Base-by-base conservation (phyloP, 768 basidiomycete species). In the Tulasnella sp. region DNA sequence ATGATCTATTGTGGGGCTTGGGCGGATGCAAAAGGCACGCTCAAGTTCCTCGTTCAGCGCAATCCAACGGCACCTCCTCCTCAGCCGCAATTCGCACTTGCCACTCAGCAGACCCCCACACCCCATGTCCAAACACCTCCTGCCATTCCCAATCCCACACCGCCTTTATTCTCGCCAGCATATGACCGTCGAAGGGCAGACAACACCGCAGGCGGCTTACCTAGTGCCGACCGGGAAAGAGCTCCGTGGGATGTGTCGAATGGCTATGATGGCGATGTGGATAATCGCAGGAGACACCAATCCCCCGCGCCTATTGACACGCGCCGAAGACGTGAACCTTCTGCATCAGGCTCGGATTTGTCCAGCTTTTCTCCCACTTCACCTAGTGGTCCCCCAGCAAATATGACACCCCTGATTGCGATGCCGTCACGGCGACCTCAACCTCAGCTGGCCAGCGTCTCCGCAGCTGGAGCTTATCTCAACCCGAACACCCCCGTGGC, bases 41-140 rank as follows among this genome's bases (percentile, higher is more conserved):
- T 97, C 82, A 96, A 96, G 84, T 91, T 98, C 79, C 87, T 96
- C 77, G 90, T 96, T 37, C 90, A 91, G 57, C 90, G 90, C 82
- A 83, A 80, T 18, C 78, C 81, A 18, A 80, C 82, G n/a, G 82
- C 81, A 5, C 81, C 86, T 42, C 32, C 74, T 39, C 39, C 75
- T 74, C 20, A 78, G 40, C 15, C 77, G 23, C 23, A 77, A 26
- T 70, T 69, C 69, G 29, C 55, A 16, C 74, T 35, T 70, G 9
- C 29, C 23, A 0, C 61, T 26, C 61, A 67, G 61, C 9, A 3
- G 3, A 10, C 61, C 15, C 16, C 61, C 26, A 69, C 55, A 29
- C 40, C 57, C 15, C 74, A 73, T 39, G 44, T 70, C 61, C 71
- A 71, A 42, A 57, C 35, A 20, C 72, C 75, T 32, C 75, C 77